Evolutionary conservation across 192 early-diverging fungal genomes (phyloP), one percentile per base, ranked within the genome.

Genomic region (Spizellomyces punctatus): DNA sequence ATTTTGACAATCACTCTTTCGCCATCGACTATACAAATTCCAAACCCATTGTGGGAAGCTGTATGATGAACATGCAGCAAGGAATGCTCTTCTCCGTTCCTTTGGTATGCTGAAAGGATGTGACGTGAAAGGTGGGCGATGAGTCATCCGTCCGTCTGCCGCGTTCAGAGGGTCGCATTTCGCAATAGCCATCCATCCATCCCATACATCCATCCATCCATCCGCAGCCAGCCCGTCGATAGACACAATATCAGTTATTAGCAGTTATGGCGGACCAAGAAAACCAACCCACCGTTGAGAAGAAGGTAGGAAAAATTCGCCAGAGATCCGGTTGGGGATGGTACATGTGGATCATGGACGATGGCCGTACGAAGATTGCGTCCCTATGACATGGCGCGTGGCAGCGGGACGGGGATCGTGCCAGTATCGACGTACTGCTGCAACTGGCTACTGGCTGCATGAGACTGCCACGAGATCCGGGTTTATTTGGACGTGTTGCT

Each of bases 271-370:
- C 69, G n/a, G 69, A 71, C 17, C 27, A 36, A 36, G 59, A 71
- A 46, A 58, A 71, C 46, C 17, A 61, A 17, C 67, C 67, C 54
- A 69, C 56, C 10, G 67, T 69, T 8, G 67, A 69, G 56, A 58
- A 69, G 54, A 27, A 62, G 58, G 69, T 71, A 50, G 17, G 69
- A 42, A 36, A 36, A 36, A 36, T 36, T 36, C 0, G 27, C 27
- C 27, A 36, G 3, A 36, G 27, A 36, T 36, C 1, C 27, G 27
- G 27, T 36, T 36, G 27, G 27, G 27, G 27, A 36, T 36, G 27
- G 54, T 46, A 42, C 50, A 21, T 68, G 66, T 19, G n/a, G 17
- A 57, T 45, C 47, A 58, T 57, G 14, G 54, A 12, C 21, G 46
- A 16, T 8, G 8, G 4, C 66, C 5, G 66, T 7, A 68, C 5